Base-by-base conservation (phyloP, 768 basidiomycete species). In the Suillus occidentalis region DNA sequence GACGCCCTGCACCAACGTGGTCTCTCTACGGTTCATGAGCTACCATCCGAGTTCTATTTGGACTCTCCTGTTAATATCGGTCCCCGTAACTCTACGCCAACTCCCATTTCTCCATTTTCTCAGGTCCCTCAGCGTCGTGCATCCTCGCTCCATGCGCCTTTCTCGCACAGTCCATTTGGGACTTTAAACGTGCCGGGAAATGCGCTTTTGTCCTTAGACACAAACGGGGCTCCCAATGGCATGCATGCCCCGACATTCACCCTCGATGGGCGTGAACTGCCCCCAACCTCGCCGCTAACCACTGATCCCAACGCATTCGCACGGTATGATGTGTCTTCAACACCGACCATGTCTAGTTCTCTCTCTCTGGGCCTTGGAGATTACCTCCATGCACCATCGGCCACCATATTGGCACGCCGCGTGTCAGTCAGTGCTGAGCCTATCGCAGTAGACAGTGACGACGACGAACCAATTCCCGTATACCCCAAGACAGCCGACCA, bases 361-460 rank as follows among this genome's bases (percentile, higher is more conserved):
- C 76, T 65, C 75, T 77, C 73, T 68, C 69, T 69, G 70, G 81
- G 81, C 64, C 80, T 83, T 22, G 85, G 83, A 22, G 89, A 92
- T 72, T 90, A 85, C 70, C 82, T 94, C n/a, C 86, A 88, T 50
- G 85, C 89, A 0, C 89, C 89, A 25, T 85, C 85, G 6, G 84
- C 89, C 76, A 91, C 88, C 71, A 92, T 88, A 73, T 85, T 98
- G 73, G 94, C 94, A 37, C 88, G 97, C 43, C 89, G 97, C 50
- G 92, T 93, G 3, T 98, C 96, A 43, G 95, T 99, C 65, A 95
- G 92, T 62, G 97, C 97, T 6, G 97, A 99, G 76, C 94, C 95
- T 4, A 94, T 99, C 73, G 87, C 87, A n/a, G 86, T 97, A 62
- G 86, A 92, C 74, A 85, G 86, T 72, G 80, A 81, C 65, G 73